phyloP scores from a whole-genome alignment of 1,284 basidiomycete species.

The Tausonia pullulans region DNA sequence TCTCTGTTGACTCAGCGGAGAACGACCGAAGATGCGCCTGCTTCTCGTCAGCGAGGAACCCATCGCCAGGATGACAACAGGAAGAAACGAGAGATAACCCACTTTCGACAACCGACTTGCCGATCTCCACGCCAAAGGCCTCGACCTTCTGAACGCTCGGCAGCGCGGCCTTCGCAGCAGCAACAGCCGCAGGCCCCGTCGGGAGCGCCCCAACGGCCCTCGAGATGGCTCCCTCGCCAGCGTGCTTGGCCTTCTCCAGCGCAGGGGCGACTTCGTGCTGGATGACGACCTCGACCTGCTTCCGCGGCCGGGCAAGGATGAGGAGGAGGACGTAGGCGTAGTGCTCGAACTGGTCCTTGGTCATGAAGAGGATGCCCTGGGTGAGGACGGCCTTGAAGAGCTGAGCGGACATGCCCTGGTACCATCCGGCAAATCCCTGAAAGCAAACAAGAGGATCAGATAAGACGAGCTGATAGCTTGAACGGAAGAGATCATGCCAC shows the following conservation, averaged over 20 bases:
- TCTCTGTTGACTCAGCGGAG: too few relatives aligned
- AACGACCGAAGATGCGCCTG: too few relatives aligned
- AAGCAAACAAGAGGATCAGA: neutral
- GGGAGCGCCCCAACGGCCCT: too few relatives aligned
- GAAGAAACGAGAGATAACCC: too few relatives aligned
- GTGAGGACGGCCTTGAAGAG: constrained; percentile 49
- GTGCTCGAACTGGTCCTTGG: constrained; percentile 36
- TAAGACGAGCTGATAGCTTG: too few relatives aligned
- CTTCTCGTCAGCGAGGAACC: too few relatives aligned
- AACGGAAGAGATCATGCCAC: constrained; percentile 3
- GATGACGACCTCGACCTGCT: constrained; percentile 79
- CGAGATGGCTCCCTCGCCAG: constrained; percentile 2
- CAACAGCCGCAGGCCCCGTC: too few relatives aligned
- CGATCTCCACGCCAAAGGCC: too few relatives aligned
- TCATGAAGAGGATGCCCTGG: constrained; percentile 40
- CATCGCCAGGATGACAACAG: too few relatives aligned
- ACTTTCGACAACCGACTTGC: too few relatives aligned
- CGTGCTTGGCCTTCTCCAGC: constrained; percentile 22
- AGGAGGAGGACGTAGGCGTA: constrained; percentile 32
- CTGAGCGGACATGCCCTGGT: constrained; percentile 67
- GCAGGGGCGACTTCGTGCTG: constrained; percentile 60
- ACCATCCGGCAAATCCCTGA: constrained; percentile 81
- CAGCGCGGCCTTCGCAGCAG: too few relatives aligned
- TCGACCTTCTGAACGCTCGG: too few relatives aligned
- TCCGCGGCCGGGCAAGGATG: constrained; percentile 72